Conservation (phyloP, 345 rosid species). For the Fremontodendron californicum region DNA sequence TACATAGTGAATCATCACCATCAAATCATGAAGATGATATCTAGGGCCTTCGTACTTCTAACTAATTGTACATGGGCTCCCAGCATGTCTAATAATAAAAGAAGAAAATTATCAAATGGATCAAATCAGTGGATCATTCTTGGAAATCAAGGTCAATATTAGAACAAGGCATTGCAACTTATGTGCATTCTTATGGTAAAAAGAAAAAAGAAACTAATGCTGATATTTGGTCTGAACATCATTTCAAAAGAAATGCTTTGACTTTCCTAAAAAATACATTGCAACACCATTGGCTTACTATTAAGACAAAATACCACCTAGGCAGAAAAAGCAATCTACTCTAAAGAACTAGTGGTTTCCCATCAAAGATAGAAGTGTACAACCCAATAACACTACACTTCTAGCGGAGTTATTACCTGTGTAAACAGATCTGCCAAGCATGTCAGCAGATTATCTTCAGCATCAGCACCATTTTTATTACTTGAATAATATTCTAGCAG, state of each 20-base stretch:
- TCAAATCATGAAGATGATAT: background rate
- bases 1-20: background rate
- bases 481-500: slow-evolving; percentile 81
- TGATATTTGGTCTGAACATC: background rate
- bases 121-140: background rate
- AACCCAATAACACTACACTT: background rate
- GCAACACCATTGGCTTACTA: background rate
- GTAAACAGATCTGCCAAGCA: slow-evolving; percentile 92
- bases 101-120: background rate
- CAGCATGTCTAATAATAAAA: background rate
- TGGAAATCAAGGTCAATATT: background rate
- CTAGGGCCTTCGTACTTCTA: background rate
- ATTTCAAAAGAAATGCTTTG: background rate
- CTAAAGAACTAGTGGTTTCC: background rate
- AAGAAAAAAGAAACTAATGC: background rate
- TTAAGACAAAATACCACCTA: background rate
- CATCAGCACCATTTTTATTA: slow-evolving; percentile 64
- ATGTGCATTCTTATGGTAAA: background rate
- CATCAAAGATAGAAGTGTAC: background rate
- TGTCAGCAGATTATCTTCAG: slow-evolving; percentile 91
- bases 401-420: slow-evolving; percentile 41
- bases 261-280: background rate
- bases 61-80: background rate
- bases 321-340: background rate
- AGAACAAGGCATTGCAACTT: background rate